A percentile compares a stretch with the other conserved stretches of the same genome.
Evolutionary conservation across 805 yeast species (phyloP).

Genomic region (Cyberlindnera saturnus): DNA sequence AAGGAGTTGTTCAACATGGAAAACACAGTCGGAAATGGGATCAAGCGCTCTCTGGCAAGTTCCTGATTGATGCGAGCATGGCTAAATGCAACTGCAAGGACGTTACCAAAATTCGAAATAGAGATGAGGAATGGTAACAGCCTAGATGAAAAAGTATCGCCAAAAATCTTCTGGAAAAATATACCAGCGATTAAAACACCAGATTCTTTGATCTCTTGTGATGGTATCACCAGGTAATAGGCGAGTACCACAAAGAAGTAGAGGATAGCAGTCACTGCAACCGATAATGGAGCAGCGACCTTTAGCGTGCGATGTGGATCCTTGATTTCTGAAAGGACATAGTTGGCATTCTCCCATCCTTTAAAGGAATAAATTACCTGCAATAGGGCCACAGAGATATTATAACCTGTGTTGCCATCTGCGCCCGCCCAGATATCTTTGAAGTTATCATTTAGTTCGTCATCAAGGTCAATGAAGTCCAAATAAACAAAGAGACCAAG

Average conservation of each 20-base stretch:
- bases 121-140: slow-evolving; percentile 54
- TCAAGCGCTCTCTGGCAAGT: slow-evolving; percentile 40
- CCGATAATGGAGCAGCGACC: slow-evolving; percentile 58
- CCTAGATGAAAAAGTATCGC: slow-evolving; percentile 43
- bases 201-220: slow-evolving; percentile 40
- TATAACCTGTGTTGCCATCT: slow-evolving; percentile 40
- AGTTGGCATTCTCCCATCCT: slow-evolving; percentile 69
- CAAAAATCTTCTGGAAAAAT: slow-evolving; percentile 52
- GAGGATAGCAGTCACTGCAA: slow-evolving; percentile 42
- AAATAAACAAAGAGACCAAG: slow-evolving; percentile 39
- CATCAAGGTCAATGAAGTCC: slow-evolving; percentile 26
- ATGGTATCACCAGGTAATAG: slow-evolving; percentile 40
- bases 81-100: slow-evolving; percentile 57
- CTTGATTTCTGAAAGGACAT: slow-evolving; percentile 51
- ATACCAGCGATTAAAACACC: slow-evolving; percentile 63
- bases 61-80: slow-evolving; percentile 55
- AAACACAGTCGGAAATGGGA: slow-evolving; percentile 46
- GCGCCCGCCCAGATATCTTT: slow-evolving; percentile 31
- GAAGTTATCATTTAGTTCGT: slow-evolving; percentile 27
- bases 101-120: slow-evolving; percentile 57
- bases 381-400: slow-evolving; percentile 48
- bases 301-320: slow-evolving; percentile 52
- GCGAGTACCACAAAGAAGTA: slow-evolving; percentile 54
- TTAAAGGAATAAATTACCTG: slow-evolving; percentile 59
- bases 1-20: slow-evolving; percentile 41